A percentile compares a stretch with the other conserved stretches of the same genome.
Conservation (phyloP, 2,329 filamentous ascomycete genomes). For the Cucurbitaria berberidis region DNA sequence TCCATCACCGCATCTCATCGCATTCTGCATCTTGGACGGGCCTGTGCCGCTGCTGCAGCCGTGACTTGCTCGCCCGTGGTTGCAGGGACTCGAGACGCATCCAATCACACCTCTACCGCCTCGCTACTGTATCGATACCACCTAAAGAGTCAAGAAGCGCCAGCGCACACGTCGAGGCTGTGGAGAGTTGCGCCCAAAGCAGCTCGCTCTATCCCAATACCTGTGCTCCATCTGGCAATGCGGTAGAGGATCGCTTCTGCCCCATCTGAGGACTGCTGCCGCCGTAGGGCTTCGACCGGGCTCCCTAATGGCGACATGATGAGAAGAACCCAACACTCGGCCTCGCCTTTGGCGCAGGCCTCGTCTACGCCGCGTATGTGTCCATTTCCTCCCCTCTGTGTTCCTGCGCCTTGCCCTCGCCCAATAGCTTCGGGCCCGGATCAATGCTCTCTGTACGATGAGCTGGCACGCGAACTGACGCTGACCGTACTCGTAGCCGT, state of each 20-base stretch:
- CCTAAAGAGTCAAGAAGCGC: slow-evolving; percentile 23
- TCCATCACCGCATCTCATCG: not conserved
- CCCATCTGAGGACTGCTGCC: slow-evolving; percentile 8
- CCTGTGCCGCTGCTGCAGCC: slow-evolving; percentile 17
- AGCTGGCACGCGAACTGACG: slow-evolving; percentile 46
- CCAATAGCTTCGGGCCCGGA: slow-evolving; percentile 38
- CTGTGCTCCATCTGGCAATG: slow-evolving; percentile 26
- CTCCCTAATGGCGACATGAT: slow-evolving; percentile 42
- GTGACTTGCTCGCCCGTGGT: slow-evolving; percentile 6
- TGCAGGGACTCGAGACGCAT: slow-evolving; percentile 14
- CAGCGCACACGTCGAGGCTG: slow-evolving; percentile 30
- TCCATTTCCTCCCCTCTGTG: slow-evolving; percentile 8
- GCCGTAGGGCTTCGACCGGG: slow-evolving; percentile 15
- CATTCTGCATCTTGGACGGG: not conserved
- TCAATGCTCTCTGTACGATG: slow-evolving; percentile 50
- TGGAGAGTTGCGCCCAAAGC: slow-evolving; percentile 24
- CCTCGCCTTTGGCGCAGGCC: slow-evolving; percentile 67
- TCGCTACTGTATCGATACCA: slow-evolving; percentile 16
- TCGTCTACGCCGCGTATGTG: slow-evolving; percentile 65
- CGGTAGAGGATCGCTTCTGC: slow-evolving; percentile 16
- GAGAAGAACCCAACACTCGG: slow-evolving; percentile 43
- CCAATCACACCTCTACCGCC: slow-evolving; percentile 18
- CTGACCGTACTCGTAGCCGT: slow-evolving; percentile 53
- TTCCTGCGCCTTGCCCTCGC: slow-evolving; percentile 10
- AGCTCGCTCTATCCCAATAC: slow-evolving; percentile 23